Evolutionary conservation across 1,139 yeast species (phyloP).

Genomic region (Geotrichum histeridarum): DNA sequence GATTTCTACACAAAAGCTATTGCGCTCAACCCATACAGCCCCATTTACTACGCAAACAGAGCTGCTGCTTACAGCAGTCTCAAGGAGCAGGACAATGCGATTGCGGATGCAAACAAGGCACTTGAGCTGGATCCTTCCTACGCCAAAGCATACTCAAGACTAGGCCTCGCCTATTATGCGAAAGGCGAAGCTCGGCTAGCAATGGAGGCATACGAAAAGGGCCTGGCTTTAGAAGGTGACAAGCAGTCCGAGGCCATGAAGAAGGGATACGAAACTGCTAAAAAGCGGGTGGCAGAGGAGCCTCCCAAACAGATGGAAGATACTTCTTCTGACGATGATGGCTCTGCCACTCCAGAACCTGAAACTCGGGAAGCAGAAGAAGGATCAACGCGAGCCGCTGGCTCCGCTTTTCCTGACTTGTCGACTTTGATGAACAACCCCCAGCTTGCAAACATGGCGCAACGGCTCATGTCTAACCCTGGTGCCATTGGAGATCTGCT

Average conservation of each 20-base stretch:
- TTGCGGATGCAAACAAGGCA: slow-evolving; percentile 78
- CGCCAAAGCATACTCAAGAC: slow-evolving; percentile 89
- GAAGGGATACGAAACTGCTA: slow-evolving; percentile 90
- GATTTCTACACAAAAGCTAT: slow-evolving; percentile 77
- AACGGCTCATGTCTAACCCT: slow-evolving; percentile 88
- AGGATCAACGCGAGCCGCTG: not conserved
- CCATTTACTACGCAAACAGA: slow-evolving; percentile 83
- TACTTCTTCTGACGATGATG: slow-evolving; percentile 36
- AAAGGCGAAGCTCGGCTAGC: slow-evolving; percentile 85
- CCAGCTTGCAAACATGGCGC: slow-evolving; percentile 77
- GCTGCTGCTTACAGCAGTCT: slow-evolving; percentile 93
- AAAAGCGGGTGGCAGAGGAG: slow-evolving; percentile 75
- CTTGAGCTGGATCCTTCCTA: slow-evolving; percentile 70
- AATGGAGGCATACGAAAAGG: slow-evolving; percentile 82
- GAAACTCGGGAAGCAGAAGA: not conserved
- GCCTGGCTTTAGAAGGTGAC: slow-evolving; percentile 82
- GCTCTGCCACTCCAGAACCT: slow-evolving; percentile 31
- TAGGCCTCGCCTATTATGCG: slow-evolving; percentile 90
- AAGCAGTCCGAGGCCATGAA: slow-evolving; percentile 83
- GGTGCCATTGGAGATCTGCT: slow-evolving; percentile 67
- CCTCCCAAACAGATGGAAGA: slow-evolving; percentile 24
- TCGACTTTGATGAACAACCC: slow-evolving; percentile 83
- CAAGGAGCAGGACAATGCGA: slow-evolving; percentile 70
- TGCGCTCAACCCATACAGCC: slow-evolving; percentile 61
- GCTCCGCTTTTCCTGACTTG: slow-evolving; percentile 54